A percentile compares a stretch with the other conserved stretches of the same genome.
Evolutionary conservation across 2,329 filamentous ascomycete genomes (phyloP).

Genomic region (Xylariaceae sp.): DNA sequence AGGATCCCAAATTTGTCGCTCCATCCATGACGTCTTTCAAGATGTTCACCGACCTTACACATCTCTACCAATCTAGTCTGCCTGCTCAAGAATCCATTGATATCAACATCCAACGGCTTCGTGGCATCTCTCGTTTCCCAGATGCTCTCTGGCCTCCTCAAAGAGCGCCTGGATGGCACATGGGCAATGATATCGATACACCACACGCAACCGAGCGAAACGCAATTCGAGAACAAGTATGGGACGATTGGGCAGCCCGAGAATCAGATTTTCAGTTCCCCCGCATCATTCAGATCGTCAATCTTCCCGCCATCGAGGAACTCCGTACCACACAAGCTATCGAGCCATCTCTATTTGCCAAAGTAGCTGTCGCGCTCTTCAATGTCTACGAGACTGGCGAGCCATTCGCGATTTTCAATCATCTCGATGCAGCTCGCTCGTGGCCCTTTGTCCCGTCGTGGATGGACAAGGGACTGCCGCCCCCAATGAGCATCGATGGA

Average conservation of each 20-base stretch:
- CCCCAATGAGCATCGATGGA: constrained; percentile 1
- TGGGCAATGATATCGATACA: neutral
- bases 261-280: neutral
- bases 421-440: constrained; percentile 1
- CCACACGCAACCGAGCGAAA: neutral
- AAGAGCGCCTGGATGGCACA: neutral
- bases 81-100: neutral
- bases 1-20: neutral
- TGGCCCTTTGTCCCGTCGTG: constrained; percentile 1
- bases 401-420: constrained; percentile 1
- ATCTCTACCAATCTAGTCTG: neutral
- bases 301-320: neutral
- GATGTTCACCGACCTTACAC: constrained; percentile 1
- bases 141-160: constrained; percentile 1
- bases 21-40: neutral
- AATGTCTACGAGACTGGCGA: neutral
- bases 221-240: neutral
- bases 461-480: neutral
- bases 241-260: neutral
- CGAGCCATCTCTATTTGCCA: neutral
- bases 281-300: neutral
- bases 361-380: constrained; percentile 1
- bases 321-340: neutral
- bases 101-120: neutral
- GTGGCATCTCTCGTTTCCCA: neutral